A percentile compares a stretch with the other conserved stretches of the same genome.
Evolutionary conservation across 73 alveolate species (phyloP).

Genomic region (Paramecium sexaurelia): DNA sequence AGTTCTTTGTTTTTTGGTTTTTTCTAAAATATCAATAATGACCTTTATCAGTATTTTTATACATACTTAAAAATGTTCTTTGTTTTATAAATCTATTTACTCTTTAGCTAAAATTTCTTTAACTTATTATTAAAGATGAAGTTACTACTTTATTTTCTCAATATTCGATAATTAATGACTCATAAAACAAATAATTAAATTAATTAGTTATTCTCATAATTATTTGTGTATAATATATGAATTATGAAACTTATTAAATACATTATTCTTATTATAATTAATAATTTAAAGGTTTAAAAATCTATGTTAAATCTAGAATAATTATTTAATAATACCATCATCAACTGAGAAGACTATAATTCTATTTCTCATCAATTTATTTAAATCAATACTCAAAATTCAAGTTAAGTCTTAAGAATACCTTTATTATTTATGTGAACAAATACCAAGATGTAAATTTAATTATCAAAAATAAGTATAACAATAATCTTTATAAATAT

Average conservation of each 20-base stretch:
- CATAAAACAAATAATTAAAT: neutral
- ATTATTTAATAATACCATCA: too few relatives aligned
- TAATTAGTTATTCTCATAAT: neutral
- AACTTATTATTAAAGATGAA: slow-evolving; percentile 1
- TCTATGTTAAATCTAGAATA: too few relatives aligned
- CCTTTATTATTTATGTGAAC: too few relatives aligned
- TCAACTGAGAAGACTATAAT: too few relatives aligned
- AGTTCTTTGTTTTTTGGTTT: slow-evolving; percentile 1
- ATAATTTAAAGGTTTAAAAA: too few relatives aligned
- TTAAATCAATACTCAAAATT: too few relatives aligned
- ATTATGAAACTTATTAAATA: too few relatives aligned
- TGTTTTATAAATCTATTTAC: neutral
- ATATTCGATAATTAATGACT: slow-evolving; percentile 20
- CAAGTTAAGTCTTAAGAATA: too few relatives aligned
- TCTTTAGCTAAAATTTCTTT: neutral
- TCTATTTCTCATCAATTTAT: too few relatives aligned
- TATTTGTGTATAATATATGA: too few relatives aligned
- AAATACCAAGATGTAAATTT: too few relatives aligned
- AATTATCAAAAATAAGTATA: neutral
- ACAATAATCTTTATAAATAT: neutral
- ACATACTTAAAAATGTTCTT: neutral
- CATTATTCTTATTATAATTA: too few relatives aligned
- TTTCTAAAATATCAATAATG: neutral
- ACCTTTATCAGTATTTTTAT: neutral
- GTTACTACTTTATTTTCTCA: neutral